Percentiles rank a stretch among this genome's conserved stretches.
These are phyloP conservation scores for Lasiodiplodia sp. DNA, from an alignment of 2,329 filamentous ascomycete species.

Conservation along the genomic window DNA sequence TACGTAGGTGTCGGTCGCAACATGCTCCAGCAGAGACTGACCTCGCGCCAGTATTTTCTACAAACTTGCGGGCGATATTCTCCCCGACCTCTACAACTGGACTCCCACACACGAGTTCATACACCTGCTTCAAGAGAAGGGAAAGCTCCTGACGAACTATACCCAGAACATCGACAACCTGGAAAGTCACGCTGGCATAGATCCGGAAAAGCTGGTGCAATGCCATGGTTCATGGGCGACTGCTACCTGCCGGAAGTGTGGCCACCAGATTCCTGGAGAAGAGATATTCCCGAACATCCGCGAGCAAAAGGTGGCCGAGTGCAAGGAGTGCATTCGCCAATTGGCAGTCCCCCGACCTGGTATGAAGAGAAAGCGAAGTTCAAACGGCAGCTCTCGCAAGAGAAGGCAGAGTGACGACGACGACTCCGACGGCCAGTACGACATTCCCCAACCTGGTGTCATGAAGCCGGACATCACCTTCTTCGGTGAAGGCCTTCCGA, in stretches of 20 bases:
- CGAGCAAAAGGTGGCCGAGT: conserved; percentile 77
- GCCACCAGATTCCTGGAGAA: conserved; percentile 75
- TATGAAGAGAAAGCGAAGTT: conserved; percentile 61
- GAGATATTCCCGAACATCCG: conserved; percentile 81
- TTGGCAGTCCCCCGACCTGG: conserved; percentile 57
- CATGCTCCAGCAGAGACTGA: background rate
- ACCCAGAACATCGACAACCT: conserved; percentile 99
- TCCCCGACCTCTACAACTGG: conserved; percentile 80
- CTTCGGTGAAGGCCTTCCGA: conserved; percentile 89
- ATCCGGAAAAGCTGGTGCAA: conserved; percentile 83
- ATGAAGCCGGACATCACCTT: conserved; percentile 99
- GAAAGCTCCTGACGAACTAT: conserved; percentile 94
- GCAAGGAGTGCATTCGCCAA: conserved; percentile 70
- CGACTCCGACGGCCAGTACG: conserved; percentile 67
- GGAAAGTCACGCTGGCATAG: conserved; percentile 84
- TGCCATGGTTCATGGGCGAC: conserved; percentile 97
- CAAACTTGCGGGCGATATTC: conserved; percentile 86
- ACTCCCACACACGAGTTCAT: conserved; percentile 97
- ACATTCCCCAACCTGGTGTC: conserved; percentile 74
- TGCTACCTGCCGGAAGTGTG: conserved; percentile 85
- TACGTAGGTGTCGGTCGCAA: conserved; percentile 36
- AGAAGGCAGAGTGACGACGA: conserved; percentile 62
- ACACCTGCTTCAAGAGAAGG: conserved; percentile 82
- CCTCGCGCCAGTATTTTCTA: conserved; percentile 72
- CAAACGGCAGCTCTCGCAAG: conserved; percentile 54